These are phyloP conservation scores for Globisporangium alternatum DNA, from an alignment of 352 stramenopile genomes.

Conservation along the genomic window DNA sequence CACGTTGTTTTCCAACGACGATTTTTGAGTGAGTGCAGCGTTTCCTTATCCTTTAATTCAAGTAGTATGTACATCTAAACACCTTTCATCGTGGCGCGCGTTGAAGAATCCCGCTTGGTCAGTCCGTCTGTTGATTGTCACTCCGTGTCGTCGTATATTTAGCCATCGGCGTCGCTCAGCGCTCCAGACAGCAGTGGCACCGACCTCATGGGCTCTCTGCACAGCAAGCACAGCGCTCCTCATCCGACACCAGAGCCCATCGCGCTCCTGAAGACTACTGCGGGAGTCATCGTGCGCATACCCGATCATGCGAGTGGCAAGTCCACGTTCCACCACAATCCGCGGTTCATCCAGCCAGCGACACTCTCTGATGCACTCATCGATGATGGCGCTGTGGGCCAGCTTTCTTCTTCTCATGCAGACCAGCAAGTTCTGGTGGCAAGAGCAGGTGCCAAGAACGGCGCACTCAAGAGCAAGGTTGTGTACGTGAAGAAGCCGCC, in stretches of 20 bases:
- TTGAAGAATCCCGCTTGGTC: not conserved
- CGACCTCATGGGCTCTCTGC: slow-evolving; percentile 29
- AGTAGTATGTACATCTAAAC: slow-evolving; percentile 10
- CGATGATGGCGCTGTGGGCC: not conserved
- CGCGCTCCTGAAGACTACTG: slow-evolving; percentile 38
- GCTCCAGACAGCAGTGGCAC: not conserved
- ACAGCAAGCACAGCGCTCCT: slow-evolving; percentile 27
- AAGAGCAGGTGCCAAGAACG: slow-evolving; percentile 39
- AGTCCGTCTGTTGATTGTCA: not conserved
- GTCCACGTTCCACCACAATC: slow-evolving; percentile 49
- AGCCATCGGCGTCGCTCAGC: slow-evolving; percentile 1
- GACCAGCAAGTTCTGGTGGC: slow-evolving; percentile 29
- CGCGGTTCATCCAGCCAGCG: slow-evolving; percentile 20
- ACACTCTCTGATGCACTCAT: slow-evolving; percentile 8
- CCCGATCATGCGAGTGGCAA: slow-evolving; percentile 21
- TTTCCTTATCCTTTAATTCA: not conserved
- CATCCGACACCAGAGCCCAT: slow-evolving; percentile 30
- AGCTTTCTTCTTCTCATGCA: not conserved
- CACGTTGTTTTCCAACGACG: slow-evolving; percentile 66
- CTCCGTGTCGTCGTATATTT: slow-evolving; percentile 15
- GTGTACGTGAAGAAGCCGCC: slow-evolving; percentile 59
- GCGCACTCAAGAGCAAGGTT: slow-evolving; percentile 43
- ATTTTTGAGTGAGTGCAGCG: slow-evolving; percentile 49
- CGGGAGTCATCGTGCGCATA: slow-evolving; percentile 51
- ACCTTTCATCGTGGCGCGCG: not conserved